phyloP scores from a whole-genome alignment of 208 protist genomes.

The Wallacemonas sp. region DNA sequence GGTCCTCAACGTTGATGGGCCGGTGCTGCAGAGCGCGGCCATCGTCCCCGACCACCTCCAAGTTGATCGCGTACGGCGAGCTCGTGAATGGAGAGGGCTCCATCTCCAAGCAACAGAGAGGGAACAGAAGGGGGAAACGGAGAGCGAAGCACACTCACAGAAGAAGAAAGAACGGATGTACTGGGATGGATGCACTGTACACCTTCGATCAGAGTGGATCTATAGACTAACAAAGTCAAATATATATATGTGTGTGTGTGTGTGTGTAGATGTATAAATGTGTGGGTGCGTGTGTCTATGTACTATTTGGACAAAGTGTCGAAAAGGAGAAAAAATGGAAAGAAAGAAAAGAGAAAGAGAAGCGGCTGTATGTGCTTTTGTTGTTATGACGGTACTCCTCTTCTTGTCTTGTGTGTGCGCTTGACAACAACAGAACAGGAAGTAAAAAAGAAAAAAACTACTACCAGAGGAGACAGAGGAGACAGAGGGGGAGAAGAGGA shows the following conservation, averaged over 20 bases:
- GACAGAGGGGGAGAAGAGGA: background rate
- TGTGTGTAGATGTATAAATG: no score
- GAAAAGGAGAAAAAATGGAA: slow-evolving; percentile 21
- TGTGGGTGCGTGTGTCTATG: background rate
- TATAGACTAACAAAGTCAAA: no score
- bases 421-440: slow-evolving; percentile 1
- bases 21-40: slow-evolving; percentile 47
- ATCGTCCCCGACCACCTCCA: slow-evolving; percentile 68
- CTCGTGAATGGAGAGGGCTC: background rate
- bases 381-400: background rate
- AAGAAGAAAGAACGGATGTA: no score
- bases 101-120: background rate
- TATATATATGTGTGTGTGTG: no score
- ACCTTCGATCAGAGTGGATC: no score
- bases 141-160: no score
- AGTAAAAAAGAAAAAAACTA: no score
- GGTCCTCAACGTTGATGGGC: slow-evolving; percentile 76
- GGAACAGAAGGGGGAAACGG: background rate
- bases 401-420: slow-evolving; percentile 7
- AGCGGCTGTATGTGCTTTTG: background rate
- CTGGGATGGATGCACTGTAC: no score
- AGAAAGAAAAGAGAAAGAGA: slow-evolving; percentile 17
- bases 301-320: no score
- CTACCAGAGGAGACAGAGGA: no score
- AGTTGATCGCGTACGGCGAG: slow-evolving; percentile 33